phyloP scores from a whole-genome alignment of 139 green algal genomes.

The Chlamydomonas sp. region DNA sequence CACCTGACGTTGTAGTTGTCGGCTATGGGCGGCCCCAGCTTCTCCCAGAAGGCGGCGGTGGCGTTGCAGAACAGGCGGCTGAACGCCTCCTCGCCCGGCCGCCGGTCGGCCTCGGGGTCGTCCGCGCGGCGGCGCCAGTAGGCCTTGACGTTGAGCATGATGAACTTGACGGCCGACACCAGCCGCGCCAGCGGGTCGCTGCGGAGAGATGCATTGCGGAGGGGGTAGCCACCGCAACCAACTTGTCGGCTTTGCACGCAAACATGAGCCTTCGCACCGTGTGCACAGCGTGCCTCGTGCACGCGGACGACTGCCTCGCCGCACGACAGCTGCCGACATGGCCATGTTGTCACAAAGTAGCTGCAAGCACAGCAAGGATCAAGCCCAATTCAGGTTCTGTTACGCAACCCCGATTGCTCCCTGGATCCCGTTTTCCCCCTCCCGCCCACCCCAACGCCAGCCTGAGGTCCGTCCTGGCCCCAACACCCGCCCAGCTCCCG shows the following conservation, averaged over 20 bases:
- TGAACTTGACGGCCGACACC: slow-evolving; percentile 12
- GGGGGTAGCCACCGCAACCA: neutral
- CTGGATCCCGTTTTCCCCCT: too few species aligned
- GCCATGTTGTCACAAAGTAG: too few species aligned
- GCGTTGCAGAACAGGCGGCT: slow-evolving; percentile 9
- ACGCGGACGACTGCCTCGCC: too few species aligned
- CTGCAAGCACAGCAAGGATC: too few species aligned
- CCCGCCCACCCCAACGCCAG: too few species aligned
- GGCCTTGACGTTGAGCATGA: slow-evolving; percentile 17
- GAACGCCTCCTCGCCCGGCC: neutral
- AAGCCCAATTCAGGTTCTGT: too few species aligned
- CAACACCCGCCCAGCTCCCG: neutral
- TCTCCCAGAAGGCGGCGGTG: neutral
- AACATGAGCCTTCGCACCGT: too few species aligned
- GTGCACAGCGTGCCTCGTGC: too few species aligned
- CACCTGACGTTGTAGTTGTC: slow-evolving; percentile 36
- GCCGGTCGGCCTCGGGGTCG: neutral
- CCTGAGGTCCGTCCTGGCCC: too few species aligned
- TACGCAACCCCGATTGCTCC: too few species aligned
- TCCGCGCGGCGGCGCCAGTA: neutral
- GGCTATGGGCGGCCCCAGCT: slow-evolving; percentile 9
- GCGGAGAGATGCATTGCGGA: neutral
- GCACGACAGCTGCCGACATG: too few species aligned
- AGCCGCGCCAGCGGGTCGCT: neutral
- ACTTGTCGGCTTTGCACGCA: neutral